Evolutionary conservation across 257 asterid genomes (phyloP).

Genomic region (Ilex asprella): DNA sequence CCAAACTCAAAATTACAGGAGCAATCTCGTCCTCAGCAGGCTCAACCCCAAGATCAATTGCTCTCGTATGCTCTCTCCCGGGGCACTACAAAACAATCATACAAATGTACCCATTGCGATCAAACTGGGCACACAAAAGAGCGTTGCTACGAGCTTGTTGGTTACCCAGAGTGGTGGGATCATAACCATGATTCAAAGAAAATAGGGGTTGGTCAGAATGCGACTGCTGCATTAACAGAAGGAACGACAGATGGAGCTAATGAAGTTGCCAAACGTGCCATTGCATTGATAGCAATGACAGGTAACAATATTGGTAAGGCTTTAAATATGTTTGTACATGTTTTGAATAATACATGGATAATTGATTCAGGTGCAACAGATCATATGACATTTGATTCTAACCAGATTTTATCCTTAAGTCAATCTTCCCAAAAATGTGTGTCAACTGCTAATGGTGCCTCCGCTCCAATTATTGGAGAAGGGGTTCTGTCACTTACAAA

Average conservation of each 20-base stretch:
- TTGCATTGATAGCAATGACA: neutral
- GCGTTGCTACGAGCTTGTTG: neutral
- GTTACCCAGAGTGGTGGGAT: too few relatives aligned
- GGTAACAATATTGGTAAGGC: neutral
- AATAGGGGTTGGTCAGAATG: neutral
- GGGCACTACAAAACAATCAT: neutral
- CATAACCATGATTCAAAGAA: neutral
- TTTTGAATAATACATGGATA: neutral
- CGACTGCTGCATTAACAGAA: neutral
- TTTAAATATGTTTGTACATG: neutral
- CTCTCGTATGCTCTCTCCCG: neutral
- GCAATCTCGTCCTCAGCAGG: neutral
- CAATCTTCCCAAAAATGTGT: neutral
- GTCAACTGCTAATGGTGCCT: neutral
- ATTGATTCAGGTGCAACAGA: neutral
- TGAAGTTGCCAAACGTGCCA: neutral
- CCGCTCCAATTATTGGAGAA: neutral
- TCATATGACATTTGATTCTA: constrained; percentile 1
- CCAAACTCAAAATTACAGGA: neutral
- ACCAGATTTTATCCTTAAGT: neutral
- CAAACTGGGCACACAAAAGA: neutral
- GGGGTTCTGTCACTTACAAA: neutral
- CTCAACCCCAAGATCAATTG: neutral
- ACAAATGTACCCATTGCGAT: neutral
- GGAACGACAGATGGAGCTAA: neutral